Evolutionary conservation across 2,329 filamentous ascomycete genomes (phyloP).

Genomic region (Pestalotiopsis sp.): DNA sequence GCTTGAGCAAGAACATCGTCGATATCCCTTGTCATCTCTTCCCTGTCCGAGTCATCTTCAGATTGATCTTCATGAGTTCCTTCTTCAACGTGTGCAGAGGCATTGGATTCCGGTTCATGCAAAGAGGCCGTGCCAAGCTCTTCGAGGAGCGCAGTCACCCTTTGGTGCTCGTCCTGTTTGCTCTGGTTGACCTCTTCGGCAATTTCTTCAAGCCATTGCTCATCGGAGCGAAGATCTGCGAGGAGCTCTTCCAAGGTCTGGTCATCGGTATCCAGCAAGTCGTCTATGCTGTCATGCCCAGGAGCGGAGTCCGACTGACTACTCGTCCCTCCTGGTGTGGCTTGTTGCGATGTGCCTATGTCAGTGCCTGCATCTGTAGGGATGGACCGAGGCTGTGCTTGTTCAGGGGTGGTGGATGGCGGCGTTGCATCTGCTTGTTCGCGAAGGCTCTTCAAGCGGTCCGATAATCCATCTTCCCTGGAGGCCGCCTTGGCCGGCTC

Average conservation of each 20-base stretch:
- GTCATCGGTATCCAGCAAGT: constrained; percentile 51
- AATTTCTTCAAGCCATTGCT: constrained; percentile 34
- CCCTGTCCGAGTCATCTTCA: constrained; percentile 50
- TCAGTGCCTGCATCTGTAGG: constrained; percentile 8
- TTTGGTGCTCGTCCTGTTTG: constrained; percentile 31
- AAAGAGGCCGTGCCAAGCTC: constrained; percentile 29
- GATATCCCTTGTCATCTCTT: constrained; percentile 47
- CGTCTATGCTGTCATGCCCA: constrained; percentile 34
- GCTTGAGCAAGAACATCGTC: constrained; percentile 48
- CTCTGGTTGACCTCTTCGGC: constrained; percentile 23
- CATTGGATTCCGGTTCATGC: constrained; percentile 8
- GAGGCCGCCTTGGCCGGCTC: constrained; percentile 45
- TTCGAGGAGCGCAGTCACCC: constrained; percentile 34
- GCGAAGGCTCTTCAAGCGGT: constrained; percentile 54
- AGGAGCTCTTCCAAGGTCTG: constrained; percentile 55
- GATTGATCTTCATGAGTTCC: neutral
- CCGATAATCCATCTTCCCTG: constrained; percentile 53
- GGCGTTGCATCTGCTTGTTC: constrained; percentile 32
- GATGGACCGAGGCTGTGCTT: constrained; percentile 7
- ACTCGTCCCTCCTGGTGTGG: constrained; percentile 6
- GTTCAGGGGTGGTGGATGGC: neutral
- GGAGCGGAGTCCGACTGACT: neutral
- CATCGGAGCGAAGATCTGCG: constrained; percentile 40
- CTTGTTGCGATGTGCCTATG: constrained; percentile 12
- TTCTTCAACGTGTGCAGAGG: neutral